Evolutionary conservation across 345 rosid genomes (phyloP), one percentile per base, ranked within the genome.

Genomic region (Eucalyptus guilfoylei): DNA sequence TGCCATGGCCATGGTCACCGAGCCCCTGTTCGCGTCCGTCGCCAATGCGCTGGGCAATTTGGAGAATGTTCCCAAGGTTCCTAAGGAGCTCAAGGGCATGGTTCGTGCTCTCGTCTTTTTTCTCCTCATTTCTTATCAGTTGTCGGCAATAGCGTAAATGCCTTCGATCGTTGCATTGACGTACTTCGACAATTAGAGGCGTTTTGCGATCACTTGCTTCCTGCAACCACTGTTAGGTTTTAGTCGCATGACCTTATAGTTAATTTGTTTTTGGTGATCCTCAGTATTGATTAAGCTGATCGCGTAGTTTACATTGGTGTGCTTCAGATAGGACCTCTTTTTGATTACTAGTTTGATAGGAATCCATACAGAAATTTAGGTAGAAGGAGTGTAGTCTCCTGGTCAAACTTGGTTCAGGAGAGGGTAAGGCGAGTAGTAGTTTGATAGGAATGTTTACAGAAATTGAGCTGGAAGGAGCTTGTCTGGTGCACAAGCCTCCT

Each of bases 1-100:
- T 89, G 95, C 98, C 34, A 97, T 98, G 96, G 98, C 99, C 86
- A 97, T 98, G 95, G 99, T 96, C 85, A 98, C 99, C 24, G 99
- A 98, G 89, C 99, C 99, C n/a, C 93, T 98, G 42, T 96, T 97
- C 30, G 96, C 97, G 8, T 98, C 99, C 5, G 98, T 95, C 87
- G 96, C 98, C 81, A 98, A 98, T 88, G 97, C 95, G 49, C 94
- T 98, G n/a, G 99, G 99, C 90, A 94, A 96, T 90, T 86, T 96
- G 37, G 99, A 97, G 88, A 97, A 97, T 92, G 90, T 97, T 26
- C 90, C 90, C 86, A 94, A 95, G 89, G 98, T 96, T 88, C 98
- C 99, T 11, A 96, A 93, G 92, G 99, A 96, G 93, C 97, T 98
- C 16, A 94, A 96, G 91, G 98, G 98, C 89, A 94, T 96, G 95